Base-by-base conservation (phyloP, 2,329 filamentous ascomycete genomes). In the Cytospora piceicola region DNA sequence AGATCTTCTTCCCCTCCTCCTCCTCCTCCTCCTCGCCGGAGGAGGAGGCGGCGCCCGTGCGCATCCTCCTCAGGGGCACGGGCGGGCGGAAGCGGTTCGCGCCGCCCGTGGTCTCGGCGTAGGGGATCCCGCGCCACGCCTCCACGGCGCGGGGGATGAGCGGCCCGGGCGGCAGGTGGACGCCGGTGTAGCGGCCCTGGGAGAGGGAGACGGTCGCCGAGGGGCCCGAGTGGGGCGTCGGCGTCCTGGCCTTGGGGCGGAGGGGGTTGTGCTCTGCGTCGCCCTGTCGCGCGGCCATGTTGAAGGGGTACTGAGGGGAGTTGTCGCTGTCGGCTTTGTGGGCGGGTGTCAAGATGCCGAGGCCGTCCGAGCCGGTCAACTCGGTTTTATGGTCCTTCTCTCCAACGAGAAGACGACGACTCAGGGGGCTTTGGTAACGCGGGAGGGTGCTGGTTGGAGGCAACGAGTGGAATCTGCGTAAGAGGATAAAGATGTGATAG, bases 41-140 rank as follows among this genome's bases (percentile, higher is more conserved):
- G n/a, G n/a, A n/a, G 27, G 27, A 29, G 4, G 34, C 42, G 20
- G 39, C 4, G 68, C 68, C 27, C 69, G 62, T 0, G 51, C 57
- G 3, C 62, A 65, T 1, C 66, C 52, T 39, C 30, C 66, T 66
- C n/a, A 82, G 69, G 14, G 73, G 74, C 70, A 73, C 76, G 20
- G 79, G 80, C 42, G 71, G 77, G 36, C 72, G 80, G 73, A 82
- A 87, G 63, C 81, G 83, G 74, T 78, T 82, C 71, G 73, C 73
- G 27, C 75, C 77, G 6, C 70, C 72, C 1, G 78, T 77, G n/a
- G 72, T 70, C 69, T 79, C 74, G 20, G 81, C 83, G 68, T 80
- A 86, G 0, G 83, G 82, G 34, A 86, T 77, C 58, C 82, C 82
- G 54, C 79, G 77, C 72, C 81, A 85, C 14, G 77, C 77, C 51